These are phyloP conservation scores for Trypanosoma melophagium DNA, from an alignment of 208 protist species.

Conservation along the genomic window DNA sequence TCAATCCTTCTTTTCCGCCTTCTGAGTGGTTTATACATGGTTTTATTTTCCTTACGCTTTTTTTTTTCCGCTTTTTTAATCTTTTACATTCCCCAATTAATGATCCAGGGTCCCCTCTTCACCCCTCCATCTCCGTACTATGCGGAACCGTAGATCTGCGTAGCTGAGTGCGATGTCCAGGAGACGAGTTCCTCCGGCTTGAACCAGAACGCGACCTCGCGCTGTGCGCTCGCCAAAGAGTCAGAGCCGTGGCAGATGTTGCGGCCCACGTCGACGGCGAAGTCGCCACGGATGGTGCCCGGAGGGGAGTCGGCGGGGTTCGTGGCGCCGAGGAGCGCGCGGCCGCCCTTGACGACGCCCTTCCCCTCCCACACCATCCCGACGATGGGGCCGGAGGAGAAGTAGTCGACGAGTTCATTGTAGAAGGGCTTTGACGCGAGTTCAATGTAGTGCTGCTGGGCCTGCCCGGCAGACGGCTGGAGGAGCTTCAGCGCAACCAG, in stretches of 20 bases:
- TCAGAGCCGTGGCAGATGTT: slow-evolving; percentile 98
- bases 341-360: slow-evolving; percentile 92
- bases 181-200: slow-evolving; percentile 80
- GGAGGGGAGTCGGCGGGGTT: slow-evolving; percentile 92
- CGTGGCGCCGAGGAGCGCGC: slow-evolving; percentile 95
- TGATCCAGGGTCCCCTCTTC: background rate
- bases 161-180: slow-evolving; percentile 78
- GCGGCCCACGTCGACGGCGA: slow-evolving; percentile 92
- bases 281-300: slow-evolving; percentile 97
- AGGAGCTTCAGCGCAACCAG: slow-evolving; percentile 95
- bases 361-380: slow-evolving; percentile 98
- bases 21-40: background rate
- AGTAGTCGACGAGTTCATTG: slow-evolving; percentile 90
- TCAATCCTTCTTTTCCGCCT: background rate
- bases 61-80: slow-evolving; percentile 10
- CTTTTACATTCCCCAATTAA: background rate
- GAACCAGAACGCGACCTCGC: slow-evolving; percentile 98
- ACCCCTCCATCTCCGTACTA: background rate
- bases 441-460: slow-evolving; percentile 90
- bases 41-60: slow-evolving; percentile 18
- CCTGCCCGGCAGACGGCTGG: slow-evolving; percentile 74
- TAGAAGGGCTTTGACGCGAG: slow-evolving; percentile 94
- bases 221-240: slow-evolving; percentile 88
- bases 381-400: slow-evolving; percentile 96
- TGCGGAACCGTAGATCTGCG: slow-evolving; percentile 85